Percentiles rank a stretch among this genome's conserved stretches.
Evolutionary conservation across 495 filamentous ascomycete species (phyloP).

Genomic region (Penicillium desertorum): DNA sequence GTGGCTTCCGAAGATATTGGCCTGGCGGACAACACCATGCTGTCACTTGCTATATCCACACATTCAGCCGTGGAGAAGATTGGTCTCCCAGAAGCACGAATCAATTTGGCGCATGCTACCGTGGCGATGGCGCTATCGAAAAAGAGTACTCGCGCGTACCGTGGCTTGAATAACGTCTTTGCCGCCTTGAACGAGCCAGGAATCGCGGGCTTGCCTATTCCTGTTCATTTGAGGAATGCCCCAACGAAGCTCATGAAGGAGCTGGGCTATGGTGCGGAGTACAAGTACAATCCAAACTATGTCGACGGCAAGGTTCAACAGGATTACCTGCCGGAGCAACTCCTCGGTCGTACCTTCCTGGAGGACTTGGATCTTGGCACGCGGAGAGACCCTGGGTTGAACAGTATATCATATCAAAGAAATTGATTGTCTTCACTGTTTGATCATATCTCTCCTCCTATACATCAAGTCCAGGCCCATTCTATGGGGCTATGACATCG

Average conservation of each 20-base stretch:
- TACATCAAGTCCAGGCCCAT: not conserved
- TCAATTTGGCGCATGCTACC: conserved; percentile 83
- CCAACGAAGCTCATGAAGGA: conserved; percentile 92
- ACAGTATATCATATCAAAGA: not conserved
- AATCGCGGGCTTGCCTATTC: conserved; percentile 74
- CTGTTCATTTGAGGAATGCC: conserved; percentile 86
- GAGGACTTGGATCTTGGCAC: conserved; percentile 80
- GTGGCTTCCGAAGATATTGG: conserved; percentile 92
- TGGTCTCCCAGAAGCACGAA: conserved; percentile 91
- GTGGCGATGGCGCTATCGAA: conserved; percentile 78
- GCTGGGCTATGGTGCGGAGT: conserved; percentile 82
- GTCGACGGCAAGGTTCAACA: conserved; percentile 80
- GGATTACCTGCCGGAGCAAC: conserved; percentile 79
- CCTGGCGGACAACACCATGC: conserved; percentile 81
- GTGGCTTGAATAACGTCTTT: conserved; percentile 76
- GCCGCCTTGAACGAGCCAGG: conserved; percentile 75
- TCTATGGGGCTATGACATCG: not conserved
- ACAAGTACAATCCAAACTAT: conserved; percentile 96
- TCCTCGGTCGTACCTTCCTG: conserved; percentile 69
- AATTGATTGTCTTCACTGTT: not conserved
- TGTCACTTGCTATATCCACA: conserved; percentile 79
- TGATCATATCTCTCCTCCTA: not conserved
- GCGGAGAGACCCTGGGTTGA: conserved; percentile 65
- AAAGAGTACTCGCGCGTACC: conserved; percentile 84
- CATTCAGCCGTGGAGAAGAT: conserved; percentile 85